Evolutionary conservation across 768 basidiomycete genomes (phyloP).

Genomic region (Rhodotorula graminis): DNA sequence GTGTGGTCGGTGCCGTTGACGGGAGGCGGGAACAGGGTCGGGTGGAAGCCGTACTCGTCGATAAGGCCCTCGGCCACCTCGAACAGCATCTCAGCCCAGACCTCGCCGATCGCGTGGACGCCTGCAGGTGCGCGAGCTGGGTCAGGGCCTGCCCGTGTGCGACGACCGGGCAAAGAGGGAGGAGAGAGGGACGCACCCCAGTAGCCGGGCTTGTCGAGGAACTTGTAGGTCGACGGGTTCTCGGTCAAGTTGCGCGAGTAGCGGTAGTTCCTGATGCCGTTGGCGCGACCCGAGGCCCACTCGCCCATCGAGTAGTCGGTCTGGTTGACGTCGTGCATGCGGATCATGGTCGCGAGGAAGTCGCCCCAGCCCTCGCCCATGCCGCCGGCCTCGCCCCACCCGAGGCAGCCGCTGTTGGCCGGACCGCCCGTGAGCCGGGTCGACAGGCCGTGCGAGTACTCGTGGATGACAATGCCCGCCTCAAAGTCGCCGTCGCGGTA

Average conservation of each 20-base stretch:
- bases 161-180: not conserved
- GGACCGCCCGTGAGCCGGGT: conserved; percentile 87
- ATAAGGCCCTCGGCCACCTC: conserved; percentile 45
- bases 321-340: conserved; percentile 47
- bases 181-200: conserved; percentile 49
- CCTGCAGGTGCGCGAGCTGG: conserved; percentile 43
- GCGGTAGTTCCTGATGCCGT: conserved; percentile 55
- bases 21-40: conserved; percentile 68
- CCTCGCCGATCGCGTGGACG: conserved; percentile 71
- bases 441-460: conserved; percentile 79
- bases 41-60: conserved; percentile 33
- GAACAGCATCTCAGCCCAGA: conserved; percentile 67
- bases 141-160: not conserved
- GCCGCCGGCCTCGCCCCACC: conserved; percentile 87
- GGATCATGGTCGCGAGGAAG: conserved; percentile 68
- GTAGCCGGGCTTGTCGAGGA: conserved; percentile 85
- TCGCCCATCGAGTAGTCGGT: conserved; percentile 45
- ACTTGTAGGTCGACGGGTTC: conserved; percentile 30
- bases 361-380: conserved; percentile 65
- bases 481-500: conserved; percentile 94
- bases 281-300: conserved; percentile 76
- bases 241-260: conserved; percentile 56
- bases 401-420: conserved; percentile 38
- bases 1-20: conserved; percentile 47
- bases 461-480: conserved; percentile 79